phyloP scores from a whole-genome alignment of 2,329 filamentous ascomycete genomes.

The Nemania abortiva region DNA sequence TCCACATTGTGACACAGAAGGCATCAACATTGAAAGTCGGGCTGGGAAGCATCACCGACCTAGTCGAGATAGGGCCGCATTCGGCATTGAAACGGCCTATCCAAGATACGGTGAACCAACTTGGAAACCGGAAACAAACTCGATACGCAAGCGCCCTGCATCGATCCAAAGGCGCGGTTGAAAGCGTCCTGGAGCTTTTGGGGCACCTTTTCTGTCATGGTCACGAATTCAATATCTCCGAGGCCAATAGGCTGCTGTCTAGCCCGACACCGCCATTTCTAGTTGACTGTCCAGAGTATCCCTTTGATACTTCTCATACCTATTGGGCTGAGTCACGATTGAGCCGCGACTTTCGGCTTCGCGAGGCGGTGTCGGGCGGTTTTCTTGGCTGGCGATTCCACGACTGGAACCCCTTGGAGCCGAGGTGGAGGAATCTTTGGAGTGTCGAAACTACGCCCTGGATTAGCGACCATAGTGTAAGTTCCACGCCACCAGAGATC shows the following conservation, averaged over 20 bases:
- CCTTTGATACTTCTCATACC: slow-evolving; percentile 55
- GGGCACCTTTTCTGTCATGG: slow-evolving; percentile 47
- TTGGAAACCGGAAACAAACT: slow-evolving; percentile 38
- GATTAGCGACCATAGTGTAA: slow-evolving; percentile 61
- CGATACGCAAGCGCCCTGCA: slow-evolving; percentile 43
- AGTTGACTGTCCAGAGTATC: slow-evolving; percentile 55
- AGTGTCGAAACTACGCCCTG: slow-evolving; percentile 57
- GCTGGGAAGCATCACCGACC: slow-evolving; percentile 42
- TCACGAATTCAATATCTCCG: slow-evolving; percentile 41
- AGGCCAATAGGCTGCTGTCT: slow-evolving; percentile 41
- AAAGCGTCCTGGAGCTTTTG: slow-evolving; percentile 43
- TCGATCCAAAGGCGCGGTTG: slow-evolving; percentile 39
- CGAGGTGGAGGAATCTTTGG: slow-evolving; percentile 60
- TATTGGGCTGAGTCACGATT: slow-evolving; percentile 57
- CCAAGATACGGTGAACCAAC: slow-evolving; percentile 44
- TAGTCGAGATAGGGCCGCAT: slow-evolving; percentile 52
- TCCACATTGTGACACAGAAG: slow-evolving; percentile 40
- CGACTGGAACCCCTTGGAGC: slow-evolving; percentile 49
- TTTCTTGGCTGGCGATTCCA: slow-evolving; percentile 46
- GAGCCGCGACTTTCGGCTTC: slow-evolving; percentile 50
- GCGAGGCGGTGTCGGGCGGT: slow-evolving; percentile 46
- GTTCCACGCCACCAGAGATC: slow-evolving; percentile 1
- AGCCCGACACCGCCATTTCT: slow-evolving; percentile 42
- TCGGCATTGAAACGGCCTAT: slow-evolving; percentile 48
- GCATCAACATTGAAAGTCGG: slow-evolving; percentile 45